Evolutionary conservation across 495 filamentous ascomycete species (phyloP).

Genomic region (Hypomontagnella submonticulosa): DNA sequence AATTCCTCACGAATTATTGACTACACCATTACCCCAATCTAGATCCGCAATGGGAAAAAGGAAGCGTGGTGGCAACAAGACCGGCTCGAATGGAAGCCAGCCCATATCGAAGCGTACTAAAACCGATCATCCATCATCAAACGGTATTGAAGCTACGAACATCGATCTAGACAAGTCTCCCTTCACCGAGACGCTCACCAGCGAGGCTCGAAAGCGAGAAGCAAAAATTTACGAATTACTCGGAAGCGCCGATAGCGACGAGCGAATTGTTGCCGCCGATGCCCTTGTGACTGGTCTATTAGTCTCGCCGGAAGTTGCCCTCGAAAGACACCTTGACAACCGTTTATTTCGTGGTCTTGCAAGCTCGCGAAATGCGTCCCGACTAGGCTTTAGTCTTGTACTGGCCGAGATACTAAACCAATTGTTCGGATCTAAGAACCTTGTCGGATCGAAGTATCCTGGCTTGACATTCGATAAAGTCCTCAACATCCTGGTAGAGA

Average conservation of each 20-base stretch:
- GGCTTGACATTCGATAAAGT: conserved; percentile 65
- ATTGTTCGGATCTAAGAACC: conserved; percentile 61
- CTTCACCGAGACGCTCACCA: conserved; percentile 56
- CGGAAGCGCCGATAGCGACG: conserved; percentile 60
- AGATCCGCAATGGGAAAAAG: conserved; percentile 53
- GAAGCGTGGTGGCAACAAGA: conserved; percentile 55
- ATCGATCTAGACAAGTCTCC: conserved; percentile 54
- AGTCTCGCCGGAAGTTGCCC: conserved; percentile 54
- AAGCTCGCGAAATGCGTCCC: conserved; percentile 87
- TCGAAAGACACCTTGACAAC: conserved; percentile 64
- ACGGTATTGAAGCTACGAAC: conserved; percentile 41
- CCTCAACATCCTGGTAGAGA: conserved; percentile 72
- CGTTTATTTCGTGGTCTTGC: conserved; percentile 88
- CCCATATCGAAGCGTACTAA: conserved; percentile 58
- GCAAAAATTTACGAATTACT: conserved; percentile 63
- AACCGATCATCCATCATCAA: conserved; percentile 44
- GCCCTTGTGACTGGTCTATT: conserved; percentile 60
- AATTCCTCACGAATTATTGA: too few relatives aligned
- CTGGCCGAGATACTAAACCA: conserved; percentile 82
- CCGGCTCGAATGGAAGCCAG: conserved; percentile 43
- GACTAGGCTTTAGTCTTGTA: conserved; percentile 90
- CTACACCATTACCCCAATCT: background rate
- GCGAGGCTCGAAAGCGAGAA: conserved; percentile 59
- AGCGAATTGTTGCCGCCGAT: conserved; percentile 63
- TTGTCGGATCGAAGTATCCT: conserved; percentile 56